Conservation (phyloP, 2,329 filamentous ascomycete genomes). For the Calonectria multiphialidica region DNA sequence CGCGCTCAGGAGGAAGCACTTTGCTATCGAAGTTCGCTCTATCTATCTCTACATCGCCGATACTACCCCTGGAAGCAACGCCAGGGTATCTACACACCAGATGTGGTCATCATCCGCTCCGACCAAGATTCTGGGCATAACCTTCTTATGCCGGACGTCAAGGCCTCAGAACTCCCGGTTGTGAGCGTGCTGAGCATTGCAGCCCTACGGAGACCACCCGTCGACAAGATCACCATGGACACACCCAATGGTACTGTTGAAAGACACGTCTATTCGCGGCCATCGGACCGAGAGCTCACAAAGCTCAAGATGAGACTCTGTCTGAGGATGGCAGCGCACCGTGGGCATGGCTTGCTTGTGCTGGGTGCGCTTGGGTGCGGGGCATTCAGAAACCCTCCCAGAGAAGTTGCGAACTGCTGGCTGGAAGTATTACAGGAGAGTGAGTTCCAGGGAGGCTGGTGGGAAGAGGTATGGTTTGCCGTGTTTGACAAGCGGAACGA, state of each 20-base stretch:
- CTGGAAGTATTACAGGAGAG: constrained; percentile 68
- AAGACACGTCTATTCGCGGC: constrained; percentile 54
- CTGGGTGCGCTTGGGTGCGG: constrained; percentile 79
- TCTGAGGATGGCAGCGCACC: constrained; percentile 69
- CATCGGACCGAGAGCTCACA: constrained; percentile 63
- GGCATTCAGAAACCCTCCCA: constrained; percentile 72
- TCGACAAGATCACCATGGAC: constrained; percentile 30
- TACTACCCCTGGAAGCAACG: constrained; percentile 67
- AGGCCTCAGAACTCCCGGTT: constrained; percentile 56
- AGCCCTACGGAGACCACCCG: constrained; percentile 60
- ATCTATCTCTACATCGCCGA: constrained; percentile 56
- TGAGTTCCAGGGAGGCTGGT: constrained; percentile 75
- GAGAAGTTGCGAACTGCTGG: constrained; percentile 74
- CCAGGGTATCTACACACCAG: constrained; percentile 70
- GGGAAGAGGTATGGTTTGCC: constrained; percentile 73
- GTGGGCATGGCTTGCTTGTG: constrained; percentile 70
- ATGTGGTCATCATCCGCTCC: constrained; percentile 69
- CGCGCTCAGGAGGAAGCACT: constrained; percentile 78
- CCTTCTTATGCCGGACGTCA: constrained; percentile 54
- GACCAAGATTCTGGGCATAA: constrained; percentile 59
- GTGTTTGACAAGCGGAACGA: constrained; percentile 61
- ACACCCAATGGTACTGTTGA: constrained; percentile 38
- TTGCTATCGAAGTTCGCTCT: constrained; percentile 72
- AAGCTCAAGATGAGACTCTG: constrained; percentile 73
- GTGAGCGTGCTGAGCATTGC: constrained; percentile 73